These are phyloP conservation scores for Blastomyces gilchristii DNA, from an alignment of 2,329 filamentous ascomycete species.

Conservation along the genomic window DNA sequence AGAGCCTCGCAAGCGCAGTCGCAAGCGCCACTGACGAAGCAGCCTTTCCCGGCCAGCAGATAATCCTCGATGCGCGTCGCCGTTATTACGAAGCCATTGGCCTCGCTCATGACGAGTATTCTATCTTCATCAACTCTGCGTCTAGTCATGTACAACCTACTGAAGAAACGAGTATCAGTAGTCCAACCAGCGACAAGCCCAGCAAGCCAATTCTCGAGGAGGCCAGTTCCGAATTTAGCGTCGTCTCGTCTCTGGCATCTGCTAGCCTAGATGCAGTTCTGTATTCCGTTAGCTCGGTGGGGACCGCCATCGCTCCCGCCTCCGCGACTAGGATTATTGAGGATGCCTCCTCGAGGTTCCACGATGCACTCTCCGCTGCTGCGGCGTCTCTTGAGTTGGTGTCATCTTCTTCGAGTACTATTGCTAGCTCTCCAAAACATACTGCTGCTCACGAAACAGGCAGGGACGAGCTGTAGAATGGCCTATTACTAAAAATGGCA, in stretches of 20 bases:
- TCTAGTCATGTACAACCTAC: conserved; percentile 42
- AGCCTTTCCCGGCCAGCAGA: conserved; percentile 46
- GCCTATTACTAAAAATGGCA: not conserved
- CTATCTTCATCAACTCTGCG: conserved; percentile 61
- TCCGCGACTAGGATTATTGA: conserved; percentile 32
- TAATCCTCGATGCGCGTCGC: conserved; percentile 51
- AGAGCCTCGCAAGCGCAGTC: conserved; percentile 60
- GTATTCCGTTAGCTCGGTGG: conserved; percentile 32
- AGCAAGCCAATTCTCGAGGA: conserved; percentile 20
- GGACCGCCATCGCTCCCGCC: conserved; percentile 26
- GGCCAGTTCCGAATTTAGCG: conserved; percentile 29
- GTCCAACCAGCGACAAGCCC: conserved; percentile 5
- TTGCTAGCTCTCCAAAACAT: conserved; percentile 24
- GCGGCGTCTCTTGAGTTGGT: conserved; percentile 33
- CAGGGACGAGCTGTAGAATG: conserved; percentile 1
- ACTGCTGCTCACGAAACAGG: not conserved
- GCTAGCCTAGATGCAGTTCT: conserved; percentile 33
- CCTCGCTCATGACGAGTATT: conserved; percentile 67
- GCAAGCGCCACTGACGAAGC: conserved; percentile 48
- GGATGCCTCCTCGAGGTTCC: conserved; percentile 38
- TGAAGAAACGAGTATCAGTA: conserved; percentile 23
- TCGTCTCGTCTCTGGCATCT: conserved; percentile 31
- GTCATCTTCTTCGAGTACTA: conserved; percentile 21
- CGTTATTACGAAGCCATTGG: conserved; percentile 71
- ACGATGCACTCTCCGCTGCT: conserved; percentile 35